Percentiles rank a stretch among this genome's conserved stretches.
Conservation (phyloP, 2,329 filamentous ascomycete genomes). For the Chrysosporium keratinophilum region DNA sequence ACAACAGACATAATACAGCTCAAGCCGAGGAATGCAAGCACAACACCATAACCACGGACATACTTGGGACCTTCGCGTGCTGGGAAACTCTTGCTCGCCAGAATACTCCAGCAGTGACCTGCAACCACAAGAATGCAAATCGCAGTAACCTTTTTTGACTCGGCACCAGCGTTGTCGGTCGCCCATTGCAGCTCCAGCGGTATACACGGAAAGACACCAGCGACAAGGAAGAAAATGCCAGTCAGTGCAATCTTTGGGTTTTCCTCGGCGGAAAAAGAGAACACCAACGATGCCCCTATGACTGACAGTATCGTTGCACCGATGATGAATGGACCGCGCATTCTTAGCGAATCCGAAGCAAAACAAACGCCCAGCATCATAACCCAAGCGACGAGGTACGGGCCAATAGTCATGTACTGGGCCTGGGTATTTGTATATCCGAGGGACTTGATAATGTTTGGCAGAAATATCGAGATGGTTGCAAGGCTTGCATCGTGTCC, state of each 20-base stretch:
- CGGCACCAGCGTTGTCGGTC: constrained; percentile 15
- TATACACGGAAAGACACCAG: constrained; percentile 16
- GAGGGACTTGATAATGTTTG: constrained; percentile 39
- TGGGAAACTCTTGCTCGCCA: constrained; percentile 17
- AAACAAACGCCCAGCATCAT: constrained; percentile 43
- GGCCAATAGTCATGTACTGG: constrained; percentile 43
- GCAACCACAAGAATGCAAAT: constrained; percentile 15
- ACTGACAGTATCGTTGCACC: constrained; percentile 42
- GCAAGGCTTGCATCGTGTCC: constrained; percentile 25
- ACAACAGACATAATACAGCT: constrained; percentile 9
- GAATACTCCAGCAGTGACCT: constrained; percentile 17
- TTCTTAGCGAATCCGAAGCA: constrained; percentile 41
- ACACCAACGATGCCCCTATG: constrained; percentile 35
- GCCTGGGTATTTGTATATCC: constrained; percentile 46
- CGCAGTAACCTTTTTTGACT: constrained; percentile 16
- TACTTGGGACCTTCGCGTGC: constrained; percentile 8
- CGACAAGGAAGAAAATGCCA: constrained; percentile 14
- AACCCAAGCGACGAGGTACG: constrained; percentile 55
- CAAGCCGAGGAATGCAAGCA: constrained; percentile 14
- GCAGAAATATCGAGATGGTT: constrained; percentile 32
- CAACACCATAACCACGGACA: constrained; percentile 14
- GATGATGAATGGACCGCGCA: constrained; percentile 47
- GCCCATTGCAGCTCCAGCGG: constrained; percentile 16
- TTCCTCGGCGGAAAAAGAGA: constrained; percentile 10
- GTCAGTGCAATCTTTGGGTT: constrained; percentile 14